Evolutionary conservation across 495 filamentous ascomycete genomes (phyloP), one percentile per base, ranked within the genome.

Genomic region (Cairneyella variabilis): DNA sequence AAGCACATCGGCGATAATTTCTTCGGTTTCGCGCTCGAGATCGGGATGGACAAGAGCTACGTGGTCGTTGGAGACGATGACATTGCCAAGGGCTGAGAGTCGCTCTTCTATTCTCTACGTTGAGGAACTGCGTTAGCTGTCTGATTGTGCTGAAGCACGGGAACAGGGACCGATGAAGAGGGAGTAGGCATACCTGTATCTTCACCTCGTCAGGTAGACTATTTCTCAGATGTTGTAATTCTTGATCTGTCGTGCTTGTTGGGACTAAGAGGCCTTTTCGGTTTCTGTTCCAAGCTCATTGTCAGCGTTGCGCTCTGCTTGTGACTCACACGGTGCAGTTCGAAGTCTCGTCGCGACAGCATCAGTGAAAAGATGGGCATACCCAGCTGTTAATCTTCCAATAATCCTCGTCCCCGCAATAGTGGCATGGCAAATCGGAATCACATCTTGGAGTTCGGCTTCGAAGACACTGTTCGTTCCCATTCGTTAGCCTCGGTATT

Each of bases 21-120:
- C 90, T 70, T 95, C 90, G 10, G 90, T 92, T 72, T 97, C 91
- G 36, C 92, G 87, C 78, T 97, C 92, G 48, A 97, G 76, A 66
- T 97, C 92, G n/a, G 93, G 92, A 66, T 97, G 92, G 45, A 97
- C 84, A 12, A 98, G 82, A 18, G 93, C 93, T 54, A 96, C 90
- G 73, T 97, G 93, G 66, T 98, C 93, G 67, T 98, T 98, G 54
- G 82, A 78, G 59, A 90, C 95, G 63, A 98, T 97, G 30, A 98
- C 95, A 64, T 98, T 98, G 44, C 93, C 93, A 14, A 98, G 78
- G 0, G 95, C 95, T 3, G 92, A 97, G 37, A 98, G 77, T 18
- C 93, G 85, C 75, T 98, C 93, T 73, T 98, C 93, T 74, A 98
- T 96, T 47, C 93, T 85, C 71, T 89, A 82, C n/a, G n/a, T n/a